phyloP scores from a whole-genome alignment of 2,329 filamentous ascomycete genomes.

The Botrytis sinoallii region DNA sequence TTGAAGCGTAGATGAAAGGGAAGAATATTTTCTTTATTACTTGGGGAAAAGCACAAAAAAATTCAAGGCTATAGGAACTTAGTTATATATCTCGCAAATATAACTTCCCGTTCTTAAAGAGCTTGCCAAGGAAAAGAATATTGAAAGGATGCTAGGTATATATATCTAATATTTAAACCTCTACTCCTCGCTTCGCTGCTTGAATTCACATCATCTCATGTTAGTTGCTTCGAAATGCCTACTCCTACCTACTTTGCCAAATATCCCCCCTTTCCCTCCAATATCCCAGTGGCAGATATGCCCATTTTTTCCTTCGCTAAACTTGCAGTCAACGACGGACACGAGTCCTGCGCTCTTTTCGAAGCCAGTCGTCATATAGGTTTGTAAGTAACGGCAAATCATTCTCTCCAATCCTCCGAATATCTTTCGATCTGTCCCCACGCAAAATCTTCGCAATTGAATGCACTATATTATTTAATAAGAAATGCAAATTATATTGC shows the following conservation, averaged over 20 bases:
- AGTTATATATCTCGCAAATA: neutral
- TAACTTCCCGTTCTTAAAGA: neutral
- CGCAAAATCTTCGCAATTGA: neutral
- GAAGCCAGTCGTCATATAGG: slow-evolving; percentile 3
- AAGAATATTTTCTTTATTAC: neutral
- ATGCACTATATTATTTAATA: neutral
- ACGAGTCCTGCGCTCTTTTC: slow-evolving; percentile 6
- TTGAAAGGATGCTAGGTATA: neutral
- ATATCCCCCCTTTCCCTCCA: neutral
- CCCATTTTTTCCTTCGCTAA: slow-evolving; percentile 2
- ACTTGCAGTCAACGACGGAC: neutral
- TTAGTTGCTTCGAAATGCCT: neutral
- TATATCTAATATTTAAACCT: neutral
- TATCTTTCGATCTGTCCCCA: neutral
- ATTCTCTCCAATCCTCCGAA: neutral
- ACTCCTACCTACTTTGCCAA: neutral
- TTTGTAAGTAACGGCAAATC: neutral
- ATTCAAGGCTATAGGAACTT: neutral
- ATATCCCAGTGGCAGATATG: neutral
- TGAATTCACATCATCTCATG: neutral
- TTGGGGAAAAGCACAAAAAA: neutral
- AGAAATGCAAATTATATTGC: neutral
- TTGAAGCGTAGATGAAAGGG: neutral
- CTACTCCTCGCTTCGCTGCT: neutral
- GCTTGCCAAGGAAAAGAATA: neutral